Evolutionary conservation across 306 rosid species (phyloP).

Genomic region (Lathyrus oleraceus): DNA sequence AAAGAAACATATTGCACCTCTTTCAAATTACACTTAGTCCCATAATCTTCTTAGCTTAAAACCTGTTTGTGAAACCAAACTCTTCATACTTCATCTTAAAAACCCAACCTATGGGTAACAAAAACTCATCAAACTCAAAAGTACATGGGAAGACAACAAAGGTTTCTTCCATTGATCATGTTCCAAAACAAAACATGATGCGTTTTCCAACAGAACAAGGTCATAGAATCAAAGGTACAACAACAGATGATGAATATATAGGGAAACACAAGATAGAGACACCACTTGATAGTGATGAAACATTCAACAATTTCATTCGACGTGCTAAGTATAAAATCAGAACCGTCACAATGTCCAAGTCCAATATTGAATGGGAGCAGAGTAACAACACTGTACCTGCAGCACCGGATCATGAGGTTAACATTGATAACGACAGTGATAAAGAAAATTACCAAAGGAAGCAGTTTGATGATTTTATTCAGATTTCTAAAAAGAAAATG

Average conservation of each 20-base stretch:
- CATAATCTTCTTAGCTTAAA: conserved; percentile 22
- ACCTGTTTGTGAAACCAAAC: conserved; percentile 5
- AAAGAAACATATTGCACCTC: conserved; percentile 4
- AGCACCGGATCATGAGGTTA: conserved; percentile 3
- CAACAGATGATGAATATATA: neutral
- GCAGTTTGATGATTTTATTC: conserved; percentile 50
- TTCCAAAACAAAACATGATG: neutral
- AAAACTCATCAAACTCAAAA: conserved; percentile 33
- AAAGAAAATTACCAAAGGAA: conserved; percentile 33
- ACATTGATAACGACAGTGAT: neutral
- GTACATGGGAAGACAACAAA: neutral
- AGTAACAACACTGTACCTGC: conserved; percentile 5
- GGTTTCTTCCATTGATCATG: conserved; percentile 13
- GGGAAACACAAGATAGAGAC: neutral
- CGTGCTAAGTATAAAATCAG: conserved; percentile 30
- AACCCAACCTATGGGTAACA: conserved; percentile 30
- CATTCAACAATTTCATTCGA: conserved; percentile 44
- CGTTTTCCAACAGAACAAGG: neutral
- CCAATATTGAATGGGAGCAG: conserved; percentile 31
- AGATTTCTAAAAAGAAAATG: conserved; percentile 40
- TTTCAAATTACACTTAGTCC: conserved; percentile 5
- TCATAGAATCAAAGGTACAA: neutral
- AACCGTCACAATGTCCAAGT: conserved; percentile 18
- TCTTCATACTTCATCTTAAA: conserved; percentile 12
- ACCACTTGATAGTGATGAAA: conserved; percentile 35